Conservation (phyloP, 2,329 filamentous ascomycete genomes). For the Sporothrix pallida region DNA sequence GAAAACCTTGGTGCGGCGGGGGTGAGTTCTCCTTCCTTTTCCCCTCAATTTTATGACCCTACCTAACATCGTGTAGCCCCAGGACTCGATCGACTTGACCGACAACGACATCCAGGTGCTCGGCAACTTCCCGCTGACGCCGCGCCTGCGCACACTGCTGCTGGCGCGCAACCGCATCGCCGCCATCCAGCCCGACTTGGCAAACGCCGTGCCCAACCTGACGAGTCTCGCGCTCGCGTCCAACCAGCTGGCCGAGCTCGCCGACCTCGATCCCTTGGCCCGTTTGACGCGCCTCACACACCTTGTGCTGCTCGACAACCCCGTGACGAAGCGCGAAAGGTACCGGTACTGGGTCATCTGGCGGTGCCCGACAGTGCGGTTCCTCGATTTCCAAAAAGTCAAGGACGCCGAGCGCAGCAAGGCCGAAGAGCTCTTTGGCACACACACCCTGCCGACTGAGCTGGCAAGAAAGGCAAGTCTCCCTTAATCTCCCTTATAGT, state of each 20-base stretch:
- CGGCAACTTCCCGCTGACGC: slow-evolving; percentile 90
- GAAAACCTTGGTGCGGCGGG: slow-evolving; percentile 96
- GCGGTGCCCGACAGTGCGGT: slow-evolving; percentile 82
- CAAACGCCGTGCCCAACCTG: slow-evolving; percentile 79
- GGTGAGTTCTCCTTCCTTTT: slow-evolving; percentile 59
- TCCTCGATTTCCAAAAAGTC: slow-evolving; percentile 91
- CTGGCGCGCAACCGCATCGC: slow-evolving; percentile 87
- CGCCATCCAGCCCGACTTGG: slow-evolving; percentile 76
- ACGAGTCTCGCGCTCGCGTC: slow-evolving; percentile 80
- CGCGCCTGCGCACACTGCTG: slow-evolving; percentile 84
- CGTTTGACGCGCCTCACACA: slow-evolving; percentile 75
- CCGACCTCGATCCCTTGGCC: slow-evolving; percentile 82
- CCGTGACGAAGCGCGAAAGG: slow-evolving; percentile 90
- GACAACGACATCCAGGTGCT: slow-evolving; percentile 94
- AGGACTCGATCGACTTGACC: slow-evolving; percentile 97
- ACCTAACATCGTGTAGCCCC: slow-evolving; percentile 64
- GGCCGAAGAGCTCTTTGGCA: slow-evolving; percentile 84
- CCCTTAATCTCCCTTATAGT: neutral
- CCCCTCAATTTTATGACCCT: slow-evolving; percentile 28
- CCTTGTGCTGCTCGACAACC: slow-evolving; percentile 83
- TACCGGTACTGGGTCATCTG: slow-evolving; percentile 93
- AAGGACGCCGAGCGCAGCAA: slow-evolving; percentile 81
- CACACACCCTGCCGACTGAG: slow-evolving; percentile 74
- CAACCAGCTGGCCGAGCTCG: slow-evolving; percentile 83
- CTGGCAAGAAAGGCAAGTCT: slow-evolving; percentile 70